These are phyloP conservation scores for Aspergillus pseudotamarii DNA, from an alignment of 2,329 filamentous ascomycete genomes.

Conservation along the genomic window DNA sequence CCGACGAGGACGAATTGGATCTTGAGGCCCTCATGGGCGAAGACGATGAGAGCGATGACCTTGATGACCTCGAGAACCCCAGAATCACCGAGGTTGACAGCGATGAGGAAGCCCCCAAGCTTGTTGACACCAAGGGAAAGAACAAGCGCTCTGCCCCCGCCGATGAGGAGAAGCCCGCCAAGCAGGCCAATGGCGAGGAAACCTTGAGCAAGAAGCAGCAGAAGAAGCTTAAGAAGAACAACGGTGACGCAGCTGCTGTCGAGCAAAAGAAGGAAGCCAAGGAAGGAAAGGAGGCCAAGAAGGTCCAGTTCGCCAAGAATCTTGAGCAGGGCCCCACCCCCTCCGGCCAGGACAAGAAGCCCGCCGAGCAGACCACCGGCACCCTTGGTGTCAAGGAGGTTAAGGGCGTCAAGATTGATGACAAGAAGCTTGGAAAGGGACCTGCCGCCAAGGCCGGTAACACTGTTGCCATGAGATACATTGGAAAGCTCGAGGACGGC, in stretches of 20 bases:
- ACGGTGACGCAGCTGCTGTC: slow-evolving; percentile 75
- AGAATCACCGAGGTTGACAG: slow-evolving; percentile 82
- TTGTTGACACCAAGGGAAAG: slow-evolving; percentile 63
- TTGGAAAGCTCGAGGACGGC: slow-evolving; percentile 92
- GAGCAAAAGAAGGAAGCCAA: slow-evolving; percentile 61
- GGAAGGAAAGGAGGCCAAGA: slow-evolving; percentile 73
- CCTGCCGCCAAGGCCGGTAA: slow-evolving; percentile 86
- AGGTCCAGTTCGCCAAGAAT: slow-evolving; percentile 98
- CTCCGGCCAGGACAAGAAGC: slow-evolving; percentile 57
- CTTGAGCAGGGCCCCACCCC: slow-evolving; percentile 94
- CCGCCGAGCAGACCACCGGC: slow-evolving; percentile 55
- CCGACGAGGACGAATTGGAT: slow-evolving; percentile 76
- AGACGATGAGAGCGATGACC: slow-evolving; percentile 71
- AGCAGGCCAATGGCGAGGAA: slow-evolving; percentile 58
- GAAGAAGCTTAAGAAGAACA: slow-evolving; percentile 99
- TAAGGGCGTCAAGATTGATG: slow-evolving; percentile 88
- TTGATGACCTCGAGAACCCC: slow-evolving; percentile 76
- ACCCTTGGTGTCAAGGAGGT: slow-evolving; percentile 74
- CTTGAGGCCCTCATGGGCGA: slow-evolving; percentile 54
- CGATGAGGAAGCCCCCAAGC: slow-evolving; percentile 68
- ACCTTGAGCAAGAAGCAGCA: slow-evolving; percentile 95
- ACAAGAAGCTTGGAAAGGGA: slow-evolving; percentile 88
- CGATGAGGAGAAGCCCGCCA: slow-evolving; percentile 70
- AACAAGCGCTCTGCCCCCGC: slow-evolving; percentile 79
- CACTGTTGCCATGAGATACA: slow-evolving; percentile 92